Percentiles rank a stretch among this genome's conserved stretches.
Evolutionary conservation across 2,329 filamentous ascomycete species (phyloP).

Genomic region (Fusarium pininemorale): DNA sequence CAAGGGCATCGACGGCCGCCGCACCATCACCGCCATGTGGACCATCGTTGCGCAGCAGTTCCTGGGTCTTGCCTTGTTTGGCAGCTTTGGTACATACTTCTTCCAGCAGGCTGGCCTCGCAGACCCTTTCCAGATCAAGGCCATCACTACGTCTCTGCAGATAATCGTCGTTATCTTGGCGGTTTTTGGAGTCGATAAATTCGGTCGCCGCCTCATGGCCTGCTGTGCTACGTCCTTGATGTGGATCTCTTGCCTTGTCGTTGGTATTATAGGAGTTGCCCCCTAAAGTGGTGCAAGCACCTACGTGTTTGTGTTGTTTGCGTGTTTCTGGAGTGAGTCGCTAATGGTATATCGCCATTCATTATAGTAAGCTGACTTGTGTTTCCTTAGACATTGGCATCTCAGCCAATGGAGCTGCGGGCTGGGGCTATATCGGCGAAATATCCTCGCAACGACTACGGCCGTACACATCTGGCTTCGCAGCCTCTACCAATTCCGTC

Average conservation of each 20-base stretch:
- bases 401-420: slow-evolving; percentile 22
- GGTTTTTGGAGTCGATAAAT: slow-evolving; percentile 20
- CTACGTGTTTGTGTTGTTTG: slow-evolving; percentile 20
- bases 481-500: slow-evolving; percentile 26
- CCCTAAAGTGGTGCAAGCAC: slow-evolving; percentile 3
- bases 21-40: slow-evolving; percentile 45
- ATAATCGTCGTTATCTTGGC: slow-evolving; percentile 29
- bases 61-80: slow-evolving; percentile 23
- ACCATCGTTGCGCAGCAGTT: slow-evolving; percentile 37
- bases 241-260: slow-evolving; percentile 1
- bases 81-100: slow-evolving; percentile 62
- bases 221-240: slow-evolving; percentile 19
- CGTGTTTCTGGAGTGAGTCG: slow-evolving; percentile 20
- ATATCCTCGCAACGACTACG: slow-evolving; percentile 49
- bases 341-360: accelerated
- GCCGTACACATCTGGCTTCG: slow-evolving; percentile 46
- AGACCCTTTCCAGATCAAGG: slow-evolving; percentile 30
- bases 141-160: slow-evolving; percentile 30
- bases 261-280: slow-evolving; percentile 25
- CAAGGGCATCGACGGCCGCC: slow-evolving; percentile 41
- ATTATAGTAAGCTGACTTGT: background rate
- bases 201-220: slow-evolving; percentile 18
- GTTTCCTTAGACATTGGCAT: slow-evolving; percentile 7
- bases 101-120: slow-evolving; percentile 47
- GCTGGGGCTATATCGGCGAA: slow-evolving; percentile 47